These are phyloP conservation scores for Urostyla sp. DNA, from an alignment of 73 alveolate species.

Conservation along the genomic window DNA sequence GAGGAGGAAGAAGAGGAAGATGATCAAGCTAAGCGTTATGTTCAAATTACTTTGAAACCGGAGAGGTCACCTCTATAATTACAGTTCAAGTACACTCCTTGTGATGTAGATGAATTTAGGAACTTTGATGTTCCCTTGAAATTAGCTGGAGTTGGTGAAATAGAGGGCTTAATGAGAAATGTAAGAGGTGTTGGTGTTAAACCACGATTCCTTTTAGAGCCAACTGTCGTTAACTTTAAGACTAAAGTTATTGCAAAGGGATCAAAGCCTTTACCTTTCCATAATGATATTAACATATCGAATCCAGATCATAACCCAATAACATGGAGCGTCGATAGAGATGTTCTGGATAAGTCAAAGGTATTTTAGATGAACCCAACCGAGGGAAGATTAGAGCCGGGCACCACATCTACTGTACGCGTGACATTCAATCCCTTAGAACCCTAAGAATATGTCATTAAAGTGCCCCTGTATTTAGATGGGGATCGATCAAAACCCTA, in stretches of 20 bases:
- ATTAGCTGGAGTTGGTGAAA: slow-evolving; percentile 95
- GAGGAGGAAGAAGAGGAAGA: slow-evolving; percentile 94
- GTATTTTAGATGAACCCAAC: slow-evolving; percentile 87
- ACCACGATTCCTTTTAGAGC: slow-evolving; percentile 89
- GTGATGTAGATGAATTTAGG: slow-evolving; percentile 87
- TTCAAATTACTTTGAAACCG: slow-evolving; percentile 74
- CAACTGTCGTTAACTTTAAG: slow-evolving; percentile 79
- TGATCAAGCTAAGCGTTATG: slow-evolving; percentile 90
- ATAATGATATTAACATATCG: slow-evolving; percentile 80
- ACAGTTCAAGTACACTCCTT: slow-evolving; percentile 85
- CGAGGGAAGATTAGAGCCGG: slow-evolving; percentile 92
- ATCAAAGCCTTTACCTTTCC: slow-evolving; percentile 87
- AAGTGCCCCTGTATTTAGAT: slow-evolving; percentile 90
- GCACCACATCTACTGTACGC: slow-evolving; percentile 87
- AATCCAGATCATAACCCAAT: slow-evolving; percentile 89
- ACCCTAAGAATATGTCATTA: slow-evolving; percentile 87
- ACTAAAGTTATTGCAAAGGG: slow-evolving; percentile 87
- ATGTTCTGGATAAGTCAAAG: slow-evolving; percentile 69
- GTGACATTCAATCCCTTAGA: slow-evolving; percentile 96
- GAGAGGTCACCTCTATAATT: slow-evolving; percentile 69
- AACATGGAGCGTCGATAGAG: slow-evolving; percentile 86
- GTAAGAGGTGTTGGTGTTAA: slow-evolving; percentile 94
- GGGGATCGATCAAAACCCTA: slow-evolving; percentile 86
- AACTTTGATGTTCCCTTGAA: slow-evolving; percentile 91
- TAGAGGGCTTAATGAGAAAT: slow-evolving; percentile 83